A percentile compares a stretch with the other conserved stretches of the same genome.
Conservation (phyloP, 2,329 filamentous ascomycete species). For the Coniochaeta ligniaria region DNA sequence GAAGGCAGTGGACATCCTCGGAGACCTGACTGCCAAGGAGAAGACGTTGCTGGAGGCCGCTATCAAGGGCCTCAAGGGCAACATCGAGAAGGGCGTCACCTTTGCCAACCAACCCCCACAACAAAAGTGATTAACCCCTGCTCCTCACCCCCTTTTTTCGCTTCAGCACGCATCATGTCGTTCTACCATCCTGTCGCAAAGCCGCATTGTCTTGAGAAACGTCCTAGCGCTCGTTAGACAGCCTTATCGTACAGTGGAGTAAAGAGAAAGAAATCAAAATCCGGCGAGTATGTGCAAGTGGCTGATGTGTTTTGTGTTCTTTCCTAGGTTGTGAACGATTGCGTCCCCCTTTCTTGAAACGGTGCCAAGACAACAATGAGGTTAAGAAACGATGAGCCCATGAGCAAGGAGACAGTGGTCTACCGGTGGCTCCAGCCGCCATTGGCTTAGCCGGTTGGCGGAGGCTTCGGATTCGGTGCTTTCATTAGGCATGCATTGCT, state of each 20-base stretch:
- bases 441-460: not conserved
- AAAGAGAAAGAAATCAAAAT: not conserved
- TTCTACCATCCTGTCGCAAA: not conserved
- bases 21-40: conserved; percentile 75
- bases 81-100: conserved; percentile 88
- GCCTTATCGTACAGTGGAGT: not conserved
- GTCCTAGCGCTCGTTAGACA: not conserved
- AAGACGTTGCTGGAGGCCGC: conserved; percentile 75
- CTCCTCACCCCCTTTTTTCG: conserved; percentile 11
- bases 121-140: conserved; percentile 65
- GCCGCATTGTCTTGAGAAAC: not conserved
- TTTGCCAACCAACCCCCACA: conserved; percentile 83
- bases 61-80: conserved; percentile 75
- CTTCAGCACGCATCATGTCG: conserved; percentile 7
- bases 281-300: not conserved
- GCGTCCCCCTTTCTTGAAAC: not conserved
- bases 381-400: not conserved
- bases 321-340: conserved; percentile 2
- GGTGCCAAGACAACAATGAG: not conserved
- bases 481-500: not conserved
- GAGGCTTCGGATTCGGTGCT: not conserved
- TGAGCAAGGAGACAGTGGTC: not conserved
- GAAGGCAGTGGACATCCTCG: conserved; percentile 76
- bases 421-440: not conserved
- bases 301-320: conserved; percentile 2